Conservation (phyloP, 176 grass and related monocot species). For the Luzula sylvatica region DNA sequence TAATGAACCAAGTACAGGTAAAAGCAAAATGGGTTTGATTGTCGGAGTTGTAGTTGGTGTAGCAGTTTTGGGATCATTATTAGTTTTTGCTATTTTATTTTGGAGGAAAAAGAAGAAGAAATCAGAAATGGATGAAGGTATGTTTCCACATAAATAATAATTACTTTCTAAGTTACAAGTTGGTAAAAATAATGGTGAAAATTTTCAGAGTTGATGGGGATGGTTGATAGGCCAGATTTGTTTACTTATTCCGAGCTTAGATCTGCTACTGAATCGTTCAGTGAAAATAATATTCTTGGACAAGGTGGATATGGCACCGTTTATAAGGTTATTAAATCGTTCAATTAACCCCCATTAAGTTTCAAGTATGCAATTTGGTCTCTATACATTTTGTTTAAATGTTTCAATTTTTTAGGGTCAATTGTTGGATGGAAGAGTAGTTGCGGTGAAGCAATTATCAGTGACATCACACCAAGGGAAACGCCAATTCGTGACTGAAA, state of each 20-base stretch:
- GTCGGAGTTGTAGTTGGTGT: constrained; percentile 38
- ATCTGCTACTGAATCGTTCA: constrained; percentile 60
- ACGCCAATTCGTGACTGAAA: constrained; percentile 51
- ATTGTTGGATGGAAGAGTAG: constrained; percentile 44
- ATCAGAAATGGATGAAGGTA: constrained; percentile 38
- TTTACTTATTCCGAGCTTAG: constrained; percentile 63
- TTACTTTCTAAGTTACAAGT: neutral
- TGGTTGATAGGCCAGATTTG: constrained; percentile 42
- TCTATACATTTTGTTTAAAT: neutral
- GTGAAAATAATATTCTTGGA: constrained; percentile 55
- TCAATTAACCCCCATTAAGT: no score
- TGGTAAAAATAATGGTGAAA: neutral
- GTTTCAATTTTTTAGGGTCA: constrained; percentile 34
- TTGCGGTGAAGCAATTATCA: constrained; percentile 60
- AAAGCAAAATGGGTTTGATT: constrained; percentile 39
- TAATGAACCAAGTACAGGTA: constrained; percentile 13
- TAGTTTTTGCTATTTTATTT: constrained; percentile 27
- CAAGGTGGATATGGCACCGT: constrained; percentile 77
- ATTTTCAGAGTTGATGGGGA: constrained; percentile 49
- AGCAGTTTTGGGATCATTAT: constrained; percentile 30
- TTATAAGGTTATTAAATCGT: constrained; percentile 39
- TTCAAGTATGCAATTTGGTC: no score
- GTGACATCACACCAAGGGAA: constrained; percentile 54
- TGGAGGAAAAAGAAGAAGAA: constrained; percentile 51
- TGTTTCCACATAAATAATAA: constrained; percentile 1